These are phyloP conservation scores for Acephala macrosclerotiorum DNA, from an alignment of 2,329 filamentous ascomycete genomes.

Conservation along the genomic window DNA sequence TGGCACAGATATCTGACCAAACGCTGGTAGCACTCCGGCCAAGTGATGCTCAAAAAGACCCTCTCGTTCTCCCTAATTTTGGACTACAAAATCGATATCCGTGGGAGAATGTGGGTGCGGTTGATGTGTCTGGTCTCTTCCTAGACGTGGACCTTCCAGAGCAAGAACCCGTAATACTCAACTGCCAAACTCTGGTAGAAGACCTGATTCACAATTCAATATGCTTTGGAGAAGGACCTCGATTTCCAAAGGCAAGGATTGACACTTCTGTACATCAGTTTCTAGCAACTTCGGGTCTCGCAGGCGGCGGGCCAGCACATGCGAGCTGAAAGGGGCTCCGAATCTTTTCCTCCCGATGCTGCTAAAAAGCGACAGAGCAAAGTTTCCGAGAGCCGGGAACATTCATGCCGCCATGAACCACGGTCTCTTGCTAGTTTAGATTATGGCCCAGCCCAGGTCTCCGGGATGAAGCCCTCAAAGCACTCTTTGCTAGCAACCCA, in stretches of 20 bases:
- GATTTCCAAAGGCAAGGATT: constrained; percentile 17
- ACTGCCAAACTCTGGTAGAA: constrained; percentile 12
- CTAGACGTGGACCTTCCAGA: not conserved
- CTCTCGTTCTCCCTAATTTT: not conserved
- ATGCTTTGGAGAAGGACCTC: constrained; percentile 22
- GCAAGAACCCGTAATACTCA: not conserved
- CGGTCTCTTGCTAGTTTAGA: too few species aligned
- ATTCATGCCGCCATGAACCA: too few species aligned
- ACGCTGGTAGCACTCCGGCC: not conserved
- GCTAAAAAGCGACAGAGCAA: too few species aligned
- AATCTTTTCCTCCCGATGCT: not conserved
- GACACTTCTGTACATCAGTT: not conserved
- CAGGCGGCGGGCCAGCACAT: not conserved
- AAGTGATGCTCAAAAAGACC: not conserved
- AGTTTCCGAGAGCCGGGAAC: too few species aligned
- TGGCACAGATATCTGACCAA: not conserved
- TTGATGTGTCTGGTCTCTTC: not conserved
- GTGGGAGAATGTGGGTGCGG: not conserved
- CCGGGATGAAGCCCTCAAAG: too few species aligned
- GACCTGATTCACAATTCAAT: constrained; percentile 9
- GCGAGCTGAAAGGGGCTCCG: not conserved
- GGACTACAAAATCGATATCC: not conserved
- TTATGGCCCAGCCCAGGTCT: too few species aligned
- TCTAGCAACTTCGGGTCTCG: not conserved
- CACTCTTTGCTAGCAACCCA: too few species aligned